These are phyloP conservation scores for Medicago arabica DNA, from an alignment of 306 rosid genomes.

Conservation along the genomic window DNA sequence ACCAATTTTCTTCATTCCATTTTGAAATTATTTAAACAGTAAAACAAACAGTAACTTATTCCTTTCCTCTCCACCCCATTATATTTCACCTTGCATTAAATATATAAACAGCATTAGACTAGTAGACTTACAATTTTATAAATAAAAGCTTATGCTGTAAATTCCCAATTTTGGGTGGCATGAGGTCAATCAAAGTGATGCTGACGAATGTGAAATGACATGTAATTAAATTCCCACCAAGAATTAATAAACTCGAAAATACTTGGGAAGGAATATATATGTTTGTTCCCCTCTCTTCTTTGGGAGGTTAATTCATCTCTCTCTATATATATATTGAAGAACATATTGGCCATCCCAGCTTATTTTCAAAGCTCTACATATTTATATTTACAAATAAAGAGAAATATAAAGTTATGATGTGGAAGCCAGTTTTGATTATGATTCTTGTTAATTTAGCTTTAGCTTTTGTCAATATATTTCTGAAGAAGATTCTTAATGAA, in stretches of 20 bases:
- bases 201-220: conserved; percentile 8
- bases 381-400: neutral
- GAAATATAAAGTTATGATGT: conserved; percentile 10
- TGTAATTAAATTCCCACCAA: conserved; percentile 41
- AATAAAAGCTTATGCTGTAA: neutral
- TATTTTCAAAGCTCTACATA: conserved; percentile 12
- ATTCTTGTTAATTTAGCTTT: conserved; percentile 62
- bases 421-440: conserved; percentile 65
- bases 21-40: neutral
- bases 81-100: neutral
- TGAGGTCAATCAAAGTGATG: conserved; percentile 17
- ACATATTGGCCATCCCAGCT: conserved; percentile 3
- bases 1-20: neutral
- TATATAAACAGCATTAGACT: too few species aligned
- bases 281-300: conserved; percentile 22
- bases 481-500: conserved; percentile 68
- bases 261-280: conserved; percentile 40
- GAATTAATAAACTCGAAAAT: conserved; percentile 5
- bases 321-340: conserved; percentile 41
- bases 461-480: conserved; percentile 69
- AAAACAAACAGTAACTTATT: neutral
- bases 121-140: too few species aligned
- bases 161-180: conserved; percentile 5
- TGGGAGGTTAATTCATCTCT: neutral
- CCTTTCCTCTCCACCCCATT: neutral